Conservation (phyloP, 345 rosid genomes). For the Dipteronia dyeriana region DNA sequence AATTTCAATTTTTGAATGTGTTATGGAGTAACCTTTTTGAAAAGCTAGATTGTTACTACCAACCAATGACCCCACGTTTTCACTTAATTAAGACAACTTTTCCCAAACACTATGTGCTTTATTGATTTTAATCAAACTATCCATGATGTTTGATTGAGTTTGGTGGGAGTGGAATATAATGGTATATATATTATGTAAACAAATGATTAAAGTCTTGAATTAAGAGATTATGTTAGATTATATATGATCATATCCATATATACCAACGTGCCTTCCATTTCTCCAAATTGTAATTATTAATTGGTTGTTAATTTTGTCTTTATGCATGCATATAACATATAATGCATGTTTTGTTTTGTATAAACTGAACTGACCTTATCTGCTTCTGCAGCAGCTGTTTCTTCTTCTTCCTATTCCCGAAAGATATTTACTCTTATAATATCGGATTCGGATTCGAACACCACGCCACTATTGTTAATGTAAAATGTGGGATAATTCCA, state of each 20-base stretch:
- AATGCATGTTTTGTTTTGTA: not conserved
- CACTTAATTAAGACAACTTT: slow-evolving; percentile 11
- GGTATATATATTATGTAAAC: not conserved
- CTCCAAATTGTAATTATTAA: not conserved
- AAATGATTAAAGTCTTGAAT: not conserved
- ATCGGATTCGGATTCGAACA: too few relatives aligned
- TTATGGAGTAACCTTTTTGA: not conserved
- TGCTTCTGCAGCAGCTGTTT: too few relatives aligned
- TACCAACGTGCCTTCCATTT: not conserved
- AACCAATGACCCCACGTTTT: not conserved
- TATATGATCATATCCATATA: not conserved
- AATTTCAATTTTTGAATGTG: too few relatives aligned
- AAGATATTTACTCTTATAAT: too few relatives aligned
- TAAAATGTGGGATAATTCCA: too few relatives aligned
- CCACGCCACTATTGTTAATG: too few relatives aligned
- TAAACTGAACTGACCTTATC: too few relatives aligned
- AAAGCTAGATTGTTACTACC: too few relatives aligned
- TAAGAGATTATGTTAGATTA: not conserved
- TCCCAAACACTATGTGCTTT: slow-evolving; percentile 21
- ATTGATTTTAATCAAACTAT: slow-evolving; percentile 1
- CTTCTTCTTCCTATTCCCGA: too few relatives aligned
- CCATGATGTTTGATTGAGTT: not conserved
- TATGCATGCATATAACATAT: not conserved
- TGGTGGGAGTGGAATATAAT: not conserved
- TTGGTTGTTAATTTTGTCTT: slow-evolving; percentile 1